Base-by-base conservation (phyloP, 225 moss, liverwort and hornwort genomes). In the Marchantia polymorpha region DNA sequence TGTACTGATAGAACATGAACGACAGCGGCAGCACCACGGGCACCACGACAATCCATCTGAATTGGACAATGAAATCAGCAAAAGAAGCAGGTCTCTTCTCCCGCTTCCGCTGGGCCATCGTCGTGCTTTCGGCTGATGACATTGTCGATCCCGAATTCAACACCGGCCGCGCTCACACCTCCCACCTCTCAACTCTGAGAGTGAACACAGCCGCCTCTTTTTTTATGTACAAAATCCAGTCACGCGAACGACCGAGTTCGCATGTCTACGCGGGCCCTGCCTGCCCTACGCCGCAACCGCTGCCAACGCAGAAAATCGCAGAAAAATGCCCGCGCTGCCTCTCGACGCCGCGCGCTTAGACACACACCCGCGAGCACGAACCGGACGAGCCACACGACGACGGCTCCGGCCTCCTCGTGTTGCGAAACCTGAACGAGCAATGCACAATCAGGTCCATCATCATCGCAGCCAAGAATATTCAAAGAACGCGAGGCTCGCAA, bases 1-100 rank as follows among this genome's bases (percentile, higher is more conserved):
- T 89, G 84, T 85, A 91, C 72, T 89, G 91, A 31, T 91, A 91
- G 81, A 87, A 91, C 27, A 91, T 79, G 66, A 81, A 91, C 3
- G 91, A 91, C 47, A 89, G 69, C 15, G 90, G 90, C 6, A 91
- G 82, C 17, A 91, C 64, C 12, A 91, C 49, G 12, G 90, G 90
- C 19, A 91, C 80, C 16, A 85, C 90, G 52, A 87, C 19, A 5
- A 91, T 80, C 90, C 90, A 91, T 39, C 90, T 82, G 59, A 89
- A 91, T 77, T 91, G 90, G 25, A 91, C 82, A 51, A 91, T 81
- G 49, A 89, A 87, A 64, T 91, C 90, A 0, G 89, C 89, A 0
- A 87, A 76, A 8, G 89, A 87, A 22, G 86, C 8, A 5, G 88
- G 53, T 70, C 90, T 67, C 83, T 87, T 88, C 72, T 70, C 73